Base-by-base conservation (phyloP, 305 asterid species). In the Stenogyne calaminthoides region DNA sequence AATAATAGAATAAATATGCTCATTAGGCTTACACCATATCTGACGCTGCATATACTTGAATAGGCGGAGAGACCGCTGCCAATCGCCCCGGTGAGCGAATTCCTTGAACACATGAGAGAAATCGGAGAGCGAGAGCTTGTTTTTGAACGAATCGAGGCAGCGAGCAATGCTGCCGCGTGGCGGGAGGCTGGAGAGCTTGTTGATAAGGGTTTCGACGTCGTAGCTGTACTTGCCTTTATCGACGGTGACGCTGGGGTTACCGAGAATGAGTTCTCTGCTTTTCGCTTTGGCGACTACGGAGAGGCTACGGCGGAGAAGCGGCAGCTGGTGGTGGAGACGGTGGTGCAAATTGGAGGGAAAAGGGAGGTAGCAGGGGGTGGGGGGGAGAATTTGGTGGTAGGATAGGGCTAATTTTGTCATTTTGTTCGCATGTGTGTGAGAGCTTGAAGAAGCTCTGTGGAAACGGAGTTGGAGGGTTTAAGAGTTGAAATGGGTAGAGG, bases 131-230 rank as follows among this genome's bases (percentile, higher is more conserved):
- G 97, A 90, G 49, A 95, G 86, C 89, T 92, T 92, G 88, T 86
- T 90, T 70, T 88, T 89, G 87, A 92, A 90, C n/a, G 94, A 49
- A 60, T 92, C 99, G 27, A 94, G 92, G 77, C 98, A 92, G 9
- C 99, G 92, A 10, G 98, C 97, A 56, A 92, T 90, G 89, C 99
- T 95, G 64, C 99, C 99, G 18, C 99, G 97, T 11, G 99, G 99
- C 9, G 99, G 98, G 59, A 95, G 91, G 79, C 96, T 85, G 27
- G 99, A 89, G 72, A 95, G 98, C 83, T 95, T 95, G 85, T 95
- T 88, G 86, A 95, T 92, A 75, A 95, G 89, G 71, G 98, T 90
- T 83, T 95, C 98, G 34, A 95, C 98, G 77, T 92, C 96, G 85
- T 95, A 95, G 80, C 90, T 82, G 77, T 92, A 95, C 80, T 92